A percentile compares a stretch with the other conserved stretches of the same genome.
Conservation (phyloP, 1,284 basidiomycete genomes). For the Fomitopsis palustris region DNA sequence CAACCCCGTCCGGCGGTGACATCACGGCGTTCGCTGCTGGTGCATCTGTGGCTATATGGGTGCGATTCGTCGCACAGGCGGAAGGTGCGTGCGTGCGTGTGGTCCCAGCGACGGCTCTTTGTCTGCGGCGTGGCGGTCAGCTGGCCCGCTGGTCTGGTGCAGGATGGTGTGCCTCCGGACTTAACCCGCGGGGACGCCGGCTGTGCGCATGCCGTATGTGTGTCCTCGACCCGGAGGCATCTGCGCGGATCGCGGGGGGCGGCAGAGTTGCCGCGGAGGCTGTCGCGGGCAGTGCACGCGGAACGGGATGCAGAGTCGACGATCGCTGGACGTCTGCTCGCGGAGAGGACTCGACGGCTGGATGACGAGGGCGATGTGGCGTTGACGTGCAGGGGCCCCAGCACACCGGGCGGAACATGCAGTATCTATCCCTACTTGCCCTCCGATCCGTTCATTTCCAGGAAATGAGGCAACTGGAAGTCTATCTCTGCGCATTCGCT, state of each 20-base stretch:
- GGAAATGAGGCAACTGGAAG: neutral
- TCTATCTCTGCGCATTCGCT: neutral
- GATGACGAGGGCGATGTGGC: neutral
- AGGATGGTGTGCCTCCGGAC: conserved; percentile 1
- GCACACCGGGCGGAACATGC: neutral
- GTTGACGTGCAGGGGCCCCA: neutral
- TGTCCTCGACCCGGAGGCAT: neutral
- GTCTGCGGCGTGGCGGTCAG: neutral
- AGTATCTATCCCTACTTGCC: neutral
- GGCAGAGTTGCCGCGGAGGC: neutral
- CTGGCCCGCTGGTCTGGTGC: neutral
- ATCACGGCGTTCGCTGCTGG: neutral
- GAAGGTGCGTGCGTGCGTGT: neutral
- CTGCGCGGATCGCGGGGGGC: conserved; percentile 1
- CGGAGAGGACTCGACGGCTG: neutral
- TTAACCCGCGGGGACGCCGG: neutral
- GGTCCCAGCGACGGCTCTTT: neutral
- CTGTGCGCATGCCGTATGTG: neutral
- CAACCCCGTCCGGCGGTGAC: neutral
- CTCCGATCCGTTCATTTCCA: neutral
- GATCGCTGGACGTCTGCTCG: neutral
- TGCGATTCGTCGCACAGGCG: neutral
- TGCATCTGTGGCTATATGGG: neutral
- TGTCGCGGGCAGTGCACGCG: neutral
- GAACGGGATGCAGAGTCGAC: neutral